Percentiles rank a stretch among this genome's conserved stretches.
These are phyloP conservation scores for Plasmodium blacklocki DNA, from an alignment of 169 alveolate species.

Conservation along the genomic window DNA sequence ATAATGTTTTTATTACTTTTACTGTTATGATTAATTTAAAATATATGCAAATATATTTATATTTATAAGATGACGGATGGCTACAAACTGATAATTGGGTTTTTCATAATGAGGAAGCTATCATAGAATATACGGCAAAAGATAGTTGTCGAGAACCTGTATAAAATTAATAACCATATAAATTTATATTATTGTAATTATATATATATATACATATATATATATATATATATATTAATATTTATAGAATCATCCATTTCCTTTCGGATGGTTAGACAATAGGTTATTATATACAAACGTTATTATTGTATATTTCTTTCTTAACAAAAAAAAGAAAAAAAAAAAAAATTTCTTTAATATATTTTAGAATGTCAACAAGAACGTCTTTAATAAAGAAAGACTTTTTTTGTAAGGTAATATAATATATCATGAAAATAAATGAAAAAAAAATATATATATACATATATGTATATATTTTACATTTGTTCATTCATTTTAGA, in stretches of 20 bases:
- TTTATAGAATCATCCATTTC: conserved; percentile 74
- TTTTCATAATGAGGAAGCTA: conserved; percentile 42
- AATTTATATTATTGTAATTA: background rate
- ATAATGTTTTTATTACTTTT: background rate
- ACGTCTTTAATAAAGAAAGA: conserved; percentile 65
- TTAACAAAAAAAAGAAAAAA: background rate
- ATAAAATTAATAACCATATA: background rate
- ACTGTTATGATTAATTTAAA: background rate
- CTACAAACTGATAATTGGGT: conserved; percentile 64
- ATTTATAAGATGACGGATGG: conserved; percentile 30
- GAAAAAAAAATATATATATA: background rate
- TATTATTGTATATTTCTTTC: background rate
- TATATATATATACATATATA: background rate
- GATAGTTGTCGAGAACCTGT: conserved; percentile 74
- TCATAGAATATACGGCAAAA: conserved; percentile 63
- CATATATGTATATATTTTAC: background rate
- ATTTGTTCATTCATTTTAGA: conserved; percentile 2
- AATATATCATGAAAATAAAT: background rate
- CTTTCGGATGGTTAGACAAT: conserved; percentile 75
- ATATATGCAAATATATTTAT: background rate
- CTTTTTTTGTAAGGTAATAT: conserved; percentile 71
- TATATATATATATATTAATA: background rate
- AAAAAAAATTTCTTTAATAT: background rate
- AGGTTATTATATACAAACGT: conserved; percentile 20
- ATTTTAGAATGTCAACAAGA: conserved; percentile 60